Evolutionary conservation across 768 basidiomycete species (phyloP).

Genomic region (Rubroboletus satanas): DNA sequence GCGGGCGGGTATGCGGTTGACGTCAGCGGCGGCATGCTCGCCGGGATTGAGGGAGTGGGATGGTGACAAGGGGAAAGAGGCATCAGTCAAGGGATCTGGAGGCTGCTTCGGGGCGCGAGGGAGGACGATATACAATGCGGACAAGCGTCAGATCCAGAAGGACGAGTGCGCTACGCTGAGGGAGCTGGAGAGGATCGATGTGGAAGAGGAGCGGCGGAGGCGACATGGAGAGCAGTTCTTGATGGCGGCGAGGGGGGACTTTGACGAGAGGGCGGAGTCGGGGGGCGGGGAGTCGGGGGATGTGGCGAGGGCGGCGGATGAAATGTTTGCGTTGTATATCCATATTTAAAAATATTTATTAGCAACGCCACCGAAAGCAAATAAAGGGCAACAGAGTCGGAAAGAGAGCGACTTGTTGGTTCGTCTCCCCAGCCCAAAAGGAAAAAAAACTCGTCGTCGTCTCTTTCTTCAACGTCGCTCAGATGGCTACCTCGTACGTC

Average conservation of each 20-base stretch:
- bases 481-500: conserved; percentile 77
- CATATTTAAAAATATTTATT: conserved; percentile 16
- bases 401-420: conserved; percentile 2
- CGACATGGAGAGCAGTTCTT: conserved; percentile 1
- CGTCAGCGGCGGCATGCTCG: neutral
- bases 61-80: neutral
- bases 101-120: conserved; percentile 16
- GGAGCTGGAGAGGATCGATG: conserved; percentile 20
- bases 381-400: conserved; percentile 28
- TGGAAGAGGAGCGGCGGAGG: conserved; percentile 16
- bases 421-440: conserved; percentile 48
- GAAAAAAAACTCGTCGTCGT: conserved; percentile 37
- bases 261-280: neutral
- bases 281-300: neutral
- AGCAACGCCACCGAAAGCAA: conserved; percentile 32
- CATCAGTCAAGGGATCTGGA: neutral
- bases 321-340: conserved; percentile 43
- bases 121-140: conserved; percentile 30
- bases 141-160: neutral
- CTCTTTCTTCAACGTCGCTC: conserved; percentile 19
- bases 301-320: conserved; percentile 17
- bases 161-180: neutral
- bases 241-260: conserved; percentile 3
- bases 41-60: neutral
- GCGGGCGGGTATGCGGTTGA: conserved; percentile 13